Conservation (phyloP, 176 grass and related monocot species). For the Triticum aestivum region IWGSC_CS_RefSeq_v2.1 NC_057805.1:304109245-304109744, state of each 20-base stretch:
- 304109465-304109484: not conserved
- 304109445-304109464: constrained; percentile 27
- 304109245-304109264: constrained; percentile 7
- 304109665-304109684: constrained; percentile 31
- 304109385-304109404: constrained; percentile 76
- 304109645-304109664: constrained; percentile 28
- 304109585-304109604: constrained; percentile 52
- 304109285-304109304: constrained; percentile 94
- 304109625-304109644: constrained; percentile 69
- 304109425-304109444: constrained; percentile 52
- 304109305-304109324: constrained; percentile 78
- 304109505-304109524: constrained; percentile 73
- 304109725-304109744: constrained; percentile 79
- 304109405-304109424: constrained; percentile 32
- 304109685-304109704: constrained; percentile 38
- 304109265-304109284: constrained; percentile 23
- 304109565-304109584: constrained; percentile 71
- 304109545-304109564: constrained; percentile 66
- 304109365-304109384: constrained; percentile 97
- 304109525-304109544: constrained; percentile 68
- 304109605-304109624: constrained; percentile 43
- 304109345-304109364: constrained; percentile 91
- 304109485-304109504: constrained; percentile 32
- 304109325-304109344: constrained; percentile 82
- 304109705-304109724: constrained; percentile 53